phyloP scores from a whole-genome alignment of 371 early-diverging fungal genomes.

The Rhizopus arrhizus region DNA sequence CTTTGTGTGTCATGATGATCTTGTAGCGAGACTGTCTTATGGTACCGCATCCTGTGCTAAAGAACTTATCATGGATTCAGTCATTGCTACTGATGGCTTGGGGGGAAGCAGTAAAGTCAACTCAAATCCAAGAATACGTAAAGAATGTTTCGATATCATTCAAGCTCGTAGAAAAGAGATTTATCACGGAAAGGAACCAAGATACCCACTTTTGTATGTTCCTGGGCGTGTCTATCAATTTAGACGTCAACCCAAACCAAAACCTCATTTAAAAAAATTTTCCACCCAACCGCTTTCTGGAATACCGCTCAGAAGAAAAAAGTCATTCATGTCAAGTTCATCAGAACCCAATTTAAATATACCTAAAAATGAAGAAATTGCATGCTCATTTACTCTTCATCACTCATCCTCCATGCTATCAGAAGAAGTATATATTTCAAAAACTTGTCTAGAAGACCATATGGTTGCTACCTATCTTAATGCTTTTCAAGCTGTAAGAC shows the following conservation, averaged over 20 bases:
- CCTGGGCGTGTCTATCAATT: slow-evolving; percentile 54
- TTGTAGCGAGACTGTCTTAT: slow-evolving; percentile 77
- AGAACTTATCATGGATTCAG: slow-evolving; percentile 52
- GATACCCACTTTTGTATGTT: slow-evolving; percentile 49
- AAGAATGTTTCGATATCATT: slow-evolving; percentile 49
- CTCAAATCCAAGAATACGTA: slow-evolving; percentile 28
- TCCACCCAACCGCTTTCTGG: slow-evolving; percentile 12
- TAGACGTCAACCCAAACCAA: slow-evolving; percentile 20
- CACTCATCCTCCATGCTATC: slow-evolving; percentile 39
- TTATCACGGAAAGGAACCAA: slow-evolving; percentile 42
- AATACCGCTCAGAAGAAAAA: slow-evolving; percentile 6
- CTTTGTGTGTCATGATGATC: slow-evolving; percentile 77
- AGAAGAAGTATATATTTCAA: slow-evolving; percentile 48
- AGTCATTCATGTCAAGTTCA: slow-evolving; percentile 9
- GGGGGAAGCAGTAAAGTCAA: slow-evolving; percentile 49
- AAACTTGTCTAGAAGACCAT: slow-evolving; percentile 55
- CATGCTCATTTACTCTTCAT: slow-evolving; percentile 41
- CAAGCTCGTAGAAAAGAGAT: slow-evolving; percentile 47
- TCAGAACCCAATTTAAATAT: slow-evolving; percentile 7
- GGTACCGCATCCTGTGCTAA: slow-evolving; percentile 62
- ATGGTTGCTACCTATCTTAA: slow-evolving; percentile 54
- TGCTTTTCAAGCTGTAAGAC: slow-evolving; percentile 45
- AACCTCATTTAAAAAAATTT: slow-evolving; percentile 7
- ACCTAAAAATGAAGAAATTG: slow-evolving; percentile 5
- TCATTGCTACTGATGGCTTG: slow-evolving; percentile 51